Percentiles rank a stretch among this genome's conserved stretches.
Conservation (phyloP, 306 rosid species). For the Trifolium subterraneum region DNA sequence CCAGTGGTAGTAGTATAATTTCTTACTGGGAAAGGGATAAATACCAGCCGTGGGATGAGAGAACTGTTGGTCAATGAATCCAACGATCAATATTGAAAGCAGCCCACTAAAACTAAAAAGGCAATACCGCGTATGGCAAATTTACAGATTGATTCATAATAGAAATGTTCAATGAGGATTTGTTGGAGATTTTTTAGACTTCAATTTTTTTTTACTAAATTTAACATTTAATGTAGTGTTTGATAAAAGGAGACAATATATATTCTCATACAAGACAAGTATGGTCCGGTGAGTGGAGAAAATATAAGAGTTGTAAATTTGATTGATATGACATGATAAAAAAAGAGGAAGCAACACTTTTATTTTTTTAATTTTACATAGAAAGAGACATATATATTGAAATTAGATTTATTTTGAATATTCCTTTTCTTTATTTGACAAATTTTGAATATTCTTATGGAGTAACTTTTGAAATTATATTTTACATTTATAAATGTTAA, state of each 20-base stretch:
- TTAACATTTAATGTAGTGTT: not conserved
- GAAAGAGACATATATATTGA: too few relatives aligned
- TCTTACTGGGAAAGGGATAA: too few relatives aligned
- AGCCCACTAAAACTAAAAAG: not conserved
- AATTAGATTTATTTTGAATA: too few relatives aligned
- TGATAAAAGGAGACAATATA: not conserved
- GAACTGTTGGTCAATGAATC: conserved; percentile 1
- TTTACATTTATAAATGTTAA: too few relatives aligned
- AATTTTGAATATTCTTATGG: too few relatives aligned
- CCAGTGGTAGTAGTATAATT: too few relatives aligned
- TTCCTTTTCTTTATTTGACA: too few relatives aligned
- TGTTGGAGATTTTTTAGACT: not conserved
- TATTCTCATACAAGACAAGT: not conserved
- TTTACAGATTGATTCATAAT: not conserved
- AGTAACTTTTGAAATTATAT: too few relatives aligned
- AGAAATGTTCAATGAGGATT: not conserved
- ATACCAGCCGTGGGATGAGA: not conserved
- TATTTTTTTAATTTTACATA: not conserved
- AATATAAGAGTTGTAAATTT: not conserved
- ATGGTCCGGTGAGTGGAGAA: not conserved
- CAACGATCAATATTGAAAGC: conserved; percentile 5
- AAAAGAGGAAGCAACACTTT: not conserved
- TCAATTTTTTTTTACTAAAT: not conserved
- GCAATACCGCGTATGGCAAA: not conserved
- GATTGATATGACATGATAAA: not conserved